These are phyloP conservation scores for Colletotrichum aenigma DNA, from an alignment of 2,329 filamentous ascomycete species.

Conservation along the genomic window DNA sequence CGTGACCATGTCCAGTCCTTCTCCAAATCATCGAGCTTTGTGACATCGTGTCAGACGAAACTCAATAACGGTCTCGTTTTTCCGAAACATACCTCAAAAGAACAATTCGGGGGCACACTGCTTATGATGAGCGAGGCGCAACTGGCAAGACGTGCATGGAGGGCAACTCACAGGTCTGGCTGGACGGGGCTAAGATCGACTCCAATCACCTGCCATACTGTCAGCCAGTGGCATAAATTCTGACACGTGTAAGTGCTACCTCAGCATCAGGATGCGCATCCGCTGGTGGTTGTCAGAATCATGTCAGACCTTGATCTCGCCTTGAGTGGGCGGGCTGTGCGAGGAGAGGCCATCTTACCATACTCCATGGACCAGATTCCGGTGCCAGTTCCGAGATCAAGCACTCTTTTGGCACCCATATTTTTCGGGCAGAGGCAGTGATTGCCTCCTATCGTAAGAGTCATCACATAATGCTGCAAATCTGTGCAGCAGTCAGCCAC, in stretches of 20 bases:
- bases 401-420: slow-evolving; percentile 28
- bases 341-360: slow-evolving; percentile 24
- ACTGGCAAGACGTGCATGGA: slow-evolving; percentile 5
- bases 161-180: neutral
- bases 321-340: neutral
- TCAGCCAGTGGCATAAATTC: neutral
- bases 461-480: slow-evolving; percentile 38
- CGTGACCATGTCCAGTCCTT: slow-evolving; percentile 33
- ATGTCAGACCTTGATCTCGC: neutral
- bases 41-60: slow-evolving; percentile 4
- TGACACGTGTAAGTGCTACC: slow-evolving; percentile 9
- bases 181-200: slow-evolving; percentile 14
- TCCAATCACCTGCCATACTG: neutral
- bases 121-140: neutral
- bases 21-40: slow-evolving; percentile 39
- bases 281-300: slow-evolving; percentile 20
- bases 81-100: slow-evolving; percentile 28
- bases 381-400: slow-evolving; percentile 55
- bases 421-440: slow-evolving; percentile 29
- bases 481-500: slow-evolving; percentile 22
- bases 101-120: slow-evolving; percentile 46
- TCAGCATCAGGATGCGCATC: slow-evolving; percentile 32
- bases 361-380: slow-evolving; percentile 50
- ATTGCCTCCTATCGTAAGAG: slow-evolving; percentile 32
- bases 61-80: neutral